Conservation (phyloP, 2,329 filamentous ascomycete species). For the Clarireedia monteithiana region DNA sequence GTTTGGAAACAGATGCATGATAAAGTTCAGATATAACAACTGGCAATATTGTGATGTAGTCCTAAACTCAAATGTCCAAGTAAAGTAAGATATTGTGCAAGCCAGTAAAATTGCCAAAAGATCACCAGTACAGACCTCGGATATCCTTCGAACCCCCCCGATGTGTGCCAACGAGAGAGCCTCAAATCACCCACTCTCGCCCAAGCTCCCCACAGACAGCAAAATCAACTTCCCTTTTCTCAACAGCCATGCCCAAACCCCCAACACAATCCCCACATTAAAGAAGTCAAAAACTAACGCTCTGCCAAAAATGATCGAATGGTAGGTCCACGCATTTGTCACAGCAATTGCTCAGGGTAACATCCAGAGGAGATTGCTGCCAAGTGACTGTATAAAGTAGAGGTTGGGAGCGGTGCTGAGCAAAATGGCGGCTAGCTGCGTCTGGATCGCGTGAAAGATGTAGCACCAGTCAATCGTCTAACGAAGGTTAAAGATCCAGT, state of each 20-base stretch:
- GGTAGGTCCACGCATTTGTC: slow-evolving; percentile 59
- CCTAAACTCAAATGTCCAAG: no score
- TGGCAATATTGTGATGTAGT: no score
- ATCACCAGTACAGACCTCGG: no score
- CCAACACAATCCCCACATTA: slow-evolving; percentile 15
- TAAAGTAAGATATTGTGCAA: no score
- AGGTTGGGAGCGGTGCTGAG: slow-evolving; percentile 54
- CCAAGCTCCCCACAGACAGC: no score
- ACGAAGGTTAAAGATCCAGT: no score
- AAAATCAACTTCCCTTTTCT: slow-evolving; percentile 10
- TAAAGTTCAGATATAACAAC: no score
- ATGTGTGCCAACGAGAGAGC: no score
- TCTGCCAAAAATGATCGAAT: slow-evolving; percentile 59
- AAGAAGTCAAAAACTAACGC: slow-evolving; percentile 59
- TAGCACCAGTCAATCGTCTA: slow-evolving; percentile 56
- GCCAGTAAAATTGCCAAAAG: no score
- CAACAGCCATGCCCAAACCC: slow-evolving; percentile 15
- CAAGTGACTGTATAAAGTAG: slow-evolving; percentile 61
- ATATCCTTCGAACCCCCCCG: no score
- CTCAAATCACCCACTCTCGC: no score
- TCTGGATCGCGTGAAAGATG: slow-evolving; percentile 59
- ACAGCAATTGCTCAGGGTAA: slow-evolving; percentile 63
- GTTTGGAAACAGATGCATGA: no score
- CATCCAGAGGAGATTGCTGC: slow-evolving; percentile 60
- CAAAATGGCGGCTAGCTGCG: slow-evolving; percentile 56